Base-by-base conservation (phyloP, 2,329 filamentous ascomycete species). In the Lecanicillium sp. region DNA sequence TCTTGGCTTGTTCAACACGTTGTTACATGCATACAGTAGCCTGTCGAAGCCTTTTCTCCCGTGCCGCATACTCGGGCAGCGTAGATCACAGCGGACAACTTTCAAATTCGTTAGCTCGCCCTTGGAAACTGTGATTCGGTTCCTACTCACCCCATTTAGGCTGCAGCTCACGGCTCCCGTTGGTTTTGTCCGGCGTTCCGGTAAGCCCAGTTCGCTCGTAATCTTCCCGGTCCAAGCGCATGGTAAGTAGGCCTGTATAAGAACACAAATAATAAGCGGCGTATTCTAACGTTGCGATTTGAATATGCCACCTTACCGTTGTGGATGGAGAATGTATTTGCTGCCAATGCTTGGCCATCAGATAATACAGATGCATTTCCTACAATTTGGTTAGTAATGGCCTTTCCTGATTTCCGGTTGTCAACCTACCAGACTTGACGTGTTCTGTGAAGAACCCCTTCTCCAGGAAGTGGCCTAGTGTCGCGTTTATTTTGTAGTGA, bases 291-390 rank as follows among this genome's bases (percentile, higher is more conserved):
- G 6, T 10, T 3, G 8, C 11, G 9, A 2, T 12, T 37, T 17
- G 19, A 25, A 14, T 15, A 9, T 8, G 2, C 17, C 19, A 29
- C 20, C 57, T 37, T 65, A 76, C 87, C 88, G 48, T 87, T 74
- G 41, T 65, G 70, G 2, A 97, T 62, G 0, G 74, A 74, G 55
- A 87, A 90, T 3, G 82, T 69, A 49, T 84, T 85, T 51, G 89
- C 83, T 3, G 81, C 70, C 3, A 78, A 80, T 7, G 73, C 66
- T 22, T 74, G 73, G 11, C 87, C 88, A 57, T 89, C 77, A 0
- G 89, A 95, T 3, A 95, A 71, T 83, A 97, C 86, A 49, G 86
- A 60, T 35, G 94, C 66, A 54, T 87, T 81, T 5, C 87, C 87
- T 88, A 43, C 3, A 13, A 14, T 13, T 28, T 7, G n/a, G 13